Base-by-base conservation (phyloP, 2,329 filamentous ascomycete species). In the Aspergillus glaucus region DNA sequence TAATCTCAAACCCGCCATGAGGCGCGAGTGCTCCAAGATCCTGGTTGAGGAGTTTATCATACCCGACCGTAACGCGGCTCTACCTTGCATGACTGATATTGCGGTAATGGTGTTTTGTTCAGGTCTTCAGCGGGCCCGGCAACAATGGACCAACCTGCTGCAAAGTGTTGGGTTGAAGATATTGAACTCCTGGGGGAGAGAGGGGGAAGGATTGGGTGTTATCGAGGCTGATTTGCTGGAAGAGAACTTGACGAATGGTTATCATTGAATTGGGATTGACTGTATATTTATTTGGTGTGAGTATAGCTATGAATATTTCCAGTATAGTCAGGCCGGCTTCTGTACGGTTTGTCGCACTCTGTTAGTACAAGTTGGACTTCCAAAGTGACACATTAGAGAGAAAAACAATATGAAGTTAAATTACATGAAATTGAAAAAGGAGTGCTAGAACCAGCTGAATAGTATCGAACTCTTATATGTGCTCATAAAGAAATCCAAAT, bases 21-120 rank as follows among this genome's bases (percentile, higher is more conserved):
- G 52, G 26, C 47, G 37, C 1, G 59, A 57, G 1, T 59, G 55
- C 30, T 62, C 59, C 26, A 62, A 59, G 42, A 47, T 62, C 3
- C 34, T 62, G 19, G 53, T 61, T 32, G 59, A 63, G 36, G 59
- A 62, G 40, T 59, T 57, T 19, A 58, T 63, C 28, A 44, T 62
- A 8, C 57, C 60, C 0, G 58, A 63, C 37, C 43, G 46, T 28
- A 58, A 62, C 6, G 58, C 57, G 1, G 22, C 44, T 4, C 46
- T 58, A 3, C 47, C 52, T 17, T 52, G 54, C 9, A 55, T 59
- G 49, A 60, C 55, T 14, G 61, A 63, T 44, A 46, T 62, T 42
- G 55, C 52, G 4, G 58, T 62, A 7, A 61, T 63, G 59, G 55
- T 58, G 3, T 61, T 61, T 30, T 58, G 57, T 28, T 54, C 59